Conservation (phyloP, 2,329 filamentous ascomycete species). For the Celoporthe dispersa region DNA sequence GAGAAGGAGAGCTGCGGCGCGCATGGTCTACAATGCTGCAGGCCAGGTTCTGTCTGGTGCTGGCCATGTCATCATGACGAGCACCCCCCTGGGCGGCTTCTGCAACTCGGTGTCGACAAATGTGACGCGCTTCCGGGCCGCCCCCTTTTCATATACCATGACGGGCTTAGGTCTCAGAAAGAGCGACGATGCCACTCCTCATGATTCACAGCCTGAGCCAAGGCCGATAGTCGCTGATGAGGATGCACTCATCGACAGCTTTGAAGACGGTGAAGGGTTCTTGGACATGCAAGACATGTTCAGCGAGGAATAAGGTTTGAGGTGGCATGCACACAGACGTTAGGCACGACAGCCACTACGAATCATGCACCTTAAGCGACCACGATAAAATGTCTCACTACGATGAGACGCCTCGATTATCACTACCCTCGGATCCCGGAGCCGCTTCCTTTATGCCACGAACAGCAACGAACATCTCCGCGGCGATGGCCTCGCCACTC, state of each 20-base stretch:
- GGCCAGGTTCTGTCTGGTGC: slow-evolving; percentile 23
- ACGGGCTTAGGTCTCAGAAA: slow-evolving; percentile 21
- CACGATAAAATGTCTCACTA: neutral
- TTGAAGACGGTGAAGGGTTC: neutral
- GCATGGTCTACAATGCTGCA: slow-evolving; percentile 17
- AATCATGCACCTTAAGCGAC: neutral
- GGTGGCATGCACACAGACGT: neutral
- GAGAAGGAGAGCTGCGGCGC: slow-evolving; percentile 22
- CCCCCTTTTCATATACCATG: slow-evolving; percentile 24
- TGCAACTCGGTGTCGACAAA: slow-evolving; percentile 24
- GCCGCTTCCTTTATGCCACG: neutral
- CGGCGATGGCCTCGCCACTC: neutral
- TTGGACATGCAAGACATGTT: neutral
- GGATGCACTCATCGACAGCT: neutral
- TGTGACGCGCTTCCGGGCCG: slow-evolving; percentile 20
- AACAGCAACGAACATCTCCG: neutral
- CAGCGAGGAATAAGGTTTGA: neutral
- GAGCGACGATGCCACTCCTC: slow-evolving; percentile 2
- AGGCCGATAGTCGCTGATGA: neutral
- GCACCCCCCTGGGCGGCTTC: slow-evolving; percentile 25
- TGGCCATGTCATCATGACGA: slow-evolving; percentile 27
- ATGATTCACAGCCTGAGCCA: neutral
- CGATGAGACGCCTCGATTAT: neutral
- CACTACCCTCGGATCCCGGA: neutral
- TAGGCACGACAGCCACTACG: neutral